phyloP scores from a whole-genome alignment of 2,329 filamentous ascomycete genomes.

The Didymosphaeria variabile region DNA sequence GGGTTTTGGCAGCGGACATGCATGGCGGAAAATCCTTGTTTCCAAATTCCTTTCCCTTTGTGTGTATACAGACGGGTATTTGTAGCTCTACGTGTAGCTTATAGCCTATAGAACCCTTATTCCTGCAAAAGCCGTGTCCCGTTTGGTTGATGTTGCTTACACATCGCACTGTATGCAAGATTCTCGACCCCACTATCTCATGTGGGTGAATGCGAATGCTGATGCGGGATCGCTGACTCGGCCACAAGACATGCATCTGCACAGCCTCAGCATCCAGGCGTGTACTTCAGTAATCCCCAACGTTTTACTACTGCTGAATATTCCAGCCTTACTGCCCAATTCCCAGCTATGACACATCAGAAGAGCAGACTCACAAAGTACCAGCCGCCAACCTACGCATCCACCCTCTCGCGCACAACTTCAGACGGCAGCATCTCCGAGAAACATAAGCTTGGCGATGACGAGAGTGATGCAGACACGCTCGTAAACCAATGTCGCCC shows the following conservation, averaged over 20 bases:
- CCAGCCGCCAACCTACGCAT: neutral
- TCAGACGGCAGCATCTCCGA: neutral
- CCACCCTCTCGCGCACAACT: neutral
- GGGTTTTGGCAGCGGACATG: neutral
- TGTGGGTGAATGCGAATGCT: too few species aligned
- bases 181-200: too few species aligned
- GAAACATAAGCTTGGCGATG: neutral
- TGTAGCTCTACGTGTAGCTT: conserved; percentile 24
- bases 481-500: neutral
- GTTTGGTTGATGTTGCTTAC: too few species aligned
- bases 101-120: conserved; percentile 22
- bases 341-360: neutral
- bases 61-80: conserved; percentile 17
- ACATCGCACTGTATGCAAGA: too few species aligned
- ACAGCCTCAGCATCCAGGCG: neutral
- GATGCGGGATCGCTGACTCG: too few species aligned
- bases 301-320: neutral
- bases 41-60: conserved; percentile 15
- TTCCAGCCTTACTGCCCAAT: neutral
- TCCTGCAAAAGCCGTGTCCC: neutral
- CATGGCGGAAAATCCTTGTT: neutral
- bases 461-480: neutral
- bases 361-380: neutral
- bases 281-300: neutral
- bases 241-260: too few species aligned